A percentile compares a stretch with the other conserved stretches of the same genome.
Conservation (phyloP, 2,329 filamentous ascomycete species). For the Fusarium heterosporum region DNA sequence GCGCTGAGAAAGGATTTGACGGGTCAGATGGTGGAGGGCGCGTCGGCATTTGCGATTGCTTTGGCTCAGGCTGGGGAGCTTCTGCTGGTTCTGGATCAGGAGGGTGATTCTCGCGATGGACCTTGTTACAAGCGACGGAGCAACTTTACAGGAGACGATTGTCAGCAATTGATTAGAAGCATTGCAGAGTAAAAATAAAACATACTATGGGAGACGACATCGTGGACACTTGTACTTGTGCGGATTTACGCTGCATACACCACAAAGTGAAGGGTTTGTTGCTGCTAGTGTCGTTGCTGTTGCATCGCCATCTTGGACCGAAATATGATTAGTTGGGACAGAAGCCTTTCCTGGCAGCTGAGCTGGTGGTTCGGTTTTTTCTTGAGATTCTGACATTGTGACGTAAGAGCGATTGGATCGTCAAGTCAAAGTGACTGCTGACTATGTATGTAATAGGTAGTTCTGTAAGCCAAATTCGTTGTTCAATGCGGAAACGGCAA, state of each 20-base stretch:
- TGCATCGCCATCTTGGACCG: constrained; percentile 3
- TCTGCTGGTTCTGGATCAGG: constrained; percentile 49
- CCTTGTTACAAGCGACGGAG: constrained; percentile 67
- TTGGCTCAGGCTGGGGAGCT: constrained; percentile 33
- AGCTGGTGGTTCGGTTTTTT: constrained; percentile 2
- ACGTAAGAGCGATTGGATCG: neutral
- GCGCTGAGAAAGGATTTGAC: constrained; percentile 61
- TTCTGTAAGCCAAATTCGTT: neutral
- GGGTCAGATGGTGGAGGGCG: constrained; percentile 35
- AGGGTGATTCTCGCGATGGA: constrained; percentile 63
- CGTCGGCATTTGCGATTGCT: constrained; percentile 18
- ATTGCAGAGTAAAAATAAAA: constrained; percentile 3
- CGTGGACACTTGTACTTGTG: constrained; percentile 73
- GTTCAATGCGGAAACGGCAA: neutral
- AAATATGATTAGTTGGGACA: constrained; percentile 1
- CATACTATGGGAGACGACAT: constrained; percentile 70
- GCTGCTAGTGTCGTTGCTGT: constrained; percentile 6
- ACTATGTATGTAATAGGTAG: neutral
- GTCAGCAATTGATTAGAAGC: neutral
- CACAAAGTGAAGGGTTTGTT: constrained; percentile 54
- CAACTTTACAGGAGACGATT: constrained; percentile 57
- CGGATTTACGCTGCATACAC: constrained; percentile 63
- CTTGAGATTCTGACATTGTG: constrained; percentile 32
- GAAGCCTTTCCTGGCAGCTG: constrained; percentile 10
- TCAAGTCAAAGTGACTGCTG: neutral